Base-by-base conservation (phyloP, 805 yeast species). In the Candida tallmaniae region DNA sequence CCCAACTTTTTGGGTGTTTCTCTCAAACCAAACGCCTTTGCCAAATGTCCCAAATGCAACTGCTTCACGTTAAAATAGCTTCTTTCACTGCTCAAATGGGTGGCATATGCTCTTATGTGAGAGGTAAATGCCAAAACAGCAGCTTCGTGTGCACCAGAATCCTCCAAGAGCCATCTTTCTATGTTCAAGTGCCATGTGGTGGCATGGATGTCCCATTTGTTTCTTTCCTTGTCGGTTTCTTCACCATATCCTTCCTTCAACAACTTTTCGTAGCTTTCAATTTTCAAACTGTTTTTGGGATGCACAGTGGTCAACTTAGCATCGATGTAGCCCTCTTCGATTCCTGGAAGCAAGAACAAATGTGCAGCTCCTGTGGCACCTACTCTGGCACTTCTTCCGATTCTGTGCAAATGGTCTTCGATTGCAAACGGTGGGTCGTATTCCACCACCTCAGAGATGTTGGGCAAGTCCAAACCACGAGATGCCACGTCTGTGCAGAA, bases 301-400 rank as follows among this genome's bases (percentile, higher is more conserved):
- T 66, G 73, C 9, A 66, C 68, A 5, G 54, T 55, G 13, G 47
- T 40, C 19, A 66, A 46, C 38, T 65, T 65, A 3, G 73, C 74
- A 15, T 78, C 83, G 41, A 83, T 65, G 51, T 88, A 90, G 10
- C 76, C 79, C 62, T 90, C 97, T 58, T 90, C 97, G 40, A 67
- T 73, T 1, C 96, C 95, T 1, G 99, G 98, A 21, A 90, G 64
- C 27, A 93, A 64, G 51, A 90, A 87, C 38, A 93, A 59, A 2
- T 78, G 56, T 1, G 97, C 83, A 24, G 70, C 70, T 56, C 99
- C 99, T 25, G 65, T 59, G 29, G 78, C 73, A 43, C 98, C 98
- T n/a, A 94, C 95, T 64, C 99, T 80, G 6, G 99, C 99, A 9
- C 97, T 88, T 66, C 99, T 79, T 35, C 99, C 99, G 36, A 89